Evolutionary conservation across 768 basidiomycete genomes (phyloP).

Genomic region (Lepiota venenata): DNA sequence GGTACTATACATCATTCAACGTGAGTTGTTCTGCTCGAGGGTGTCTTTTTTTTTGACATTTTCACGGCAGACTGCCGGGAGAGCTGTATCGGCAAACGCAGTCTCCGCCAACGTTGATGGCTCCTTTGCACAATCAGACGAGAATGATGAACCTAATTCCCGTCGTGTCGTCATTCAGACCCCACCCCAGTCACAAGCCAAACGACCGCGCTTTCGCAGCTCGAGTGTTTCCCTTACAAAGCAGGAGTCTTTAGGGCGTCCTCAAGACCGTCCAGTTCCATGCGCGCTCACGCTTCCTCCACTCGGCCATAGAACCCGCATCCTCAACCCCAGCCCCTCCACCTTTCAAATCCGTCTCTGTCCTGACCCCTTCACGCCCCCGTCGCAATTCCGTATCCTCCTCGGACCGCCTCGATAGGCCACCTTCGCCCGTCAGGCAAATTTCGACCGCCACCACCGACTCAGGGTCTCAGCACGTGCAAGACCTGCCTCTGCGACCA

Average conservation of each 20-base stretch:
- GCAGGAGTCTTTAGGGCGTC: constrained; percentile 49
- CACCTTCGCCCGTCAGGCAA: constrained; percentile 2
- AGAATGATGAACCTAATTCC: constrained; percentile 46
- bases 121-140: constrained; percentile 46
- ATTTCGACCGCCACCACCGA: constrained; percentile 10
- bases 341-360: neutral
- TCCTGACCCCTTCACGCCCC: constrained; percentile 3
- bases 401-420: constrained; percentile 4
- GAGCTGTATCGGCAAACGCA: constrained; percentile 67
- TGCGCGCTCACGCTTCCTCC: constrained; percentile 45
- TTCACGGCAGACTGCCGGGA: constrained; percentile 53
- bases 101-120: constrained; percentile 50
- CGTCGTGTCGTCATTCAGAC: constrained; percentile 17
- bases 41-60: neutral
- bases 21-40: constrained; percentile 32
- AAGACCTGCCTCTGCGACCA: constrained; percentile 12
- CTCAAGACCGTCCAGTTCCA: constrained; percentile 63
- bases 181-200: constrained; percentile 23
- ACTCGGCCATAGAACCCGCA: constrained; percentile 43
- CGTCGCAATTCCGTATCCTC: constrained; percentile 14
- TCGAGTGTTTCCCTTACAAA: constrained; percentile 54
- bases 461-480: constrained; percentile 4
- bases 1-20: constrained; percentile 66
- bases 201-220: constrained; percentile 47
- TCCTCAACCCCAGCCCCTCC: constrained; percentile 2